Evolutionary conservation across 768 basidiomycete genomes (phyloP), one percentile per base, ranked within the genome.

Genomic region (Tricholomella constricta): DNA sequence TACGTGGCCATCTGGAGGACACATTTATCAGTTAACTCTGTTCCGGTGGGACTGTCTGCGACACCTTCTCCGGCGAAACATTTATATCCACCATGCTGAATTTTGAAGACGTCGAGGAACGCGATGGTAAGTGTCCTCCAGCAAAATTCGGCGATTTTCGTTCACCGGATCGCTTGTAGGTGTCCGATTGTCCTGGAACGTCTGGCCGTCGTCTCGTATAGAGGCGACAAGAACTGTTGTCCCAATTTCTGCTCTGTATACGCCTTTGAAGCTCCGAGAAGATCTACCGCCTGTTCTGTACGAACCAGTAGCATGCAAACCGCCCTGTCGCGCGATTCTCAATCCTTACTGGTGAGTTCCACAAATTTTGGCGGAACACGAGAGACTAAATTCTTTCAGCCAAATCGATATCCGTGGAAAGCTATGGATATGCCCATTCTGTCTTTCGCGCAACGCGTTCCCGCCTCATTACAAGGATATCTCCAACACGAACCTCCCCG

Each of bases 351-450:
- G 95, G 94, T 94, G 64, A 56, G 81, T 74, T 11, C 29, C 45
- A 36, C 51, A 43, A 52, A 32, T 42, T 55, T 37, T 45, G 11
- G 23, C 41, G 44, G 34, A 46, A 38, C 51, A 20, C 17, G 45
- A 34, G 6, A 45, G 26, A 51, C 36, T 20, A 44, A 62, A 50
- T 59, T 35, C 23, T 52, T 65, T 20, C 67, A 98, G 97, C 70
- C 96, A 98, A 78, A 95, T 99, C 65, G 97, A 98, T 74, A 93
- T 98, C 58, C 85, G 97, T 64, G 96, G 91, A 62, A 98, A 98
- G 72, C 84, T 99, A 48, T 99, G 97, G 97, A 99, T 98, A 60
- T 99, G 97, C 66, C 97, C 97, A 4, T 98, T 99, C 78, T 99
- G 97, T 74, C 79, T 99, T 47, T 88, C 91, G 31, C 88, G 97